A percentile compares a stretch with the other conserved stretches of the same genome.
Conservation (phyloP, 2,329 filamentous ascomycete genomes). For the Peltaster fructicola region DNA sequence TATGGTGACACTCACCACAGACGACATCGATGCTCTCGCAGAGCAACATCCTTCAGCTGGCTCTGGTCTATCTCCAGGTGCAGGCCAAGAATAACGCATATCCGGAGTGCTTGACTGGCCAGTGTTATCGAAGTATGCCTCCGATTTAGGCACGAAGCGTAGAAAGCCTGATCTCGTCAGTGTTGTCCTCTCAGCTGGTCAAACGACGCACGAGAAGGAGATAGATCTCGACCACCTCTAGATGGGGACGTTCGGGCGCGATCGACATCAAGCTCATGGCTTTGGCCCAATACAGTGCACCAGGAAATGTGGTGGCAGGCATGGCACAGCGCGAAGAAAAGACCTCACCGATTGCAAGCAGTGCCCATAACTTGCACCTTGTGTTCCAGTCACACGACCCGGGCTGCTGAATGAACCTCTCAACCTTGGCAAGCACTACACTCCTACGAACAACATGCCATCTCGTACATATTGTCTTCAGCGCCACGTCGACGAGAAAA, state of each 20-base stretch:
- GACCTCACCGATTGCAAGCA: constrained; percentile 31
- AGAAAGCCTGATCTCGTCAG: constrained; percentile 23
- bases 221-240: constrained; percentile 28
- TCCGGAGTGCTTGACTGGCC: constrained; percentile 28
- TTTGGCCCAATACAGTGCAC: constrained; percentile 26
- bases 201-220: constrained; percentile 24
- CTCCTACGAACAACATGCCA: constrained; percentile 28
- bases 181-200: background rate
- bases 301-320: constrained; percentile 23
- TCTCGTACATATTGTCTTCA: constrained; percentile 23
- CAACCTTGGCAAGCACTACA: constrained; percentile 21
- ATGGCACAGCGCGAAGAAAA: constrained; percentile 25
- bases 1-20: too few relatives aligned
- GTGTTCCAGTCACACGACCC: constrained; percentile 18
- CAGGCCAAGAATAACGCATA: constrained; percentile 28
- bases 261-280: constrained; percentile 24
- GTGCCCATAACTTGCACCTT: constrained; percentile 25
- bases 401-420: constrained; percentile 22
- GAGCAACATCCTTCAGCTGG: constrained; percentile 22
- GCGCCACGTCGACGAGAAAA: constrained; percentile 23
- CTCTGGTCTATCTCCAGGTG: constrained; percentile 23
- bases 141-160: constrained; percentile 28
- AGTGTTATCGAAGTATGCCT: constrained; percentile 28
- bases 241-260: constrained; percentile 24
- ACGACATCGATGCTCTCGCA: constrained; percentile 17